Conservation (phyloP, 164 flowering plant species). For the Aristolochia contorta region DNA sequence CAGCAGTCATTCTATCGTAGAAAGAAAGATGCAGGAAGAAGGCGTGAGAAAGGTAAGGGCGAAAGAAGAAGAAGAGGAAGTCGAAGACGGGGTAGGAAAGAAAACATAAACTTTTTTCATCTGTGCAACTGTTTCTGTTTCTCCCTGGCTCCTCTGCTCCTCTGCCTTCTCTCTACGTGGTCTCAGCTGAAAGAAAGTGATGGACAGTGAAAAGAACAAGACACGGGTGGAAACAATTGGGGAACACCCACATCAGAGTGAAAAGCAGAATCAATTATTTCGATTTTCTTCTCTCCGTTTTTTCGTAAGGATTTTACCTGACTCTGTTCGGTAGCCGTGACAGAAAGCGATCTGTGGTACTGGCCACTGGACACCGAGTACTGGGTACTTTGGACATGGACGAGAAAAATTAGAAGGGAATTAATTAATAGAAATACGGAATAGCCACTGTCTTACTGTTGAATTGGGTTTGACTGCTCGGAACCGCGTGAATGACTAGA, state of each 20-base stretch:
- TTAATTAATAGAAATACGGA: background rate
- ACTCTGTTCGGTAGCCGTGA: background rate
- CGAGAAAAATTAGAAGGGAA: background rate
- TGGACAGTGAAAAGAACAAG: slow-evolving; percentile 19
- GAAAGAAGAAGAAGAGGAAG: background rate
- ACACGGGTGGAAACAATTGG: slow-evolving; percentile 8
- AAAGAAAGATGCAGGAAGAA: background rate
- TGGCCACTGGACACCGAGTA: too few species aligned
- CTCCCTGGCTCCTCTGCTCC: background rate
- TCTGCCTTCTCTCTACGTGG: background rate
- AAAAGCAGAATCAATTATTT: background rate
- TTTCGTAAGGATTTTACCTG: too few species aligned
- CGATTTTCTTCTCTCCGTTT: background rate
- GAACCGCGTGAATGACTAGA: background rate
- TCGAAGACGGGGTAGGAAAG: background rate
- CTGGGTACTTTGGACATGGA: too few species aligned
- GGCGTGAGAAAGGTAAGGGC: background rate
- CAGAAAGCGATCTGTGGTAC: background rate
- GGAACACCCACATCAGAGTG: slow-evolving; percentile 8
- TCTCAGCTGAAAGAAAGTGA: background rate
- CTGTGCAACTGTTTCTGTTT: background rate
- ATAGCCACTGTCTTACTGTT: slow-evolving; percentile 2
- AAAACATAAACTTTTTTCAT: background rate
- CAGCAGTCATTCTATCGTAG: too few species aligned
- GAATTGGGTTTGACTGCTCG: background rate